These are phyloP conservation scores for Crithidia fasciculata DNA, from an alignment of 208 protist genomes.

Conservation along the genomic window DNA sequence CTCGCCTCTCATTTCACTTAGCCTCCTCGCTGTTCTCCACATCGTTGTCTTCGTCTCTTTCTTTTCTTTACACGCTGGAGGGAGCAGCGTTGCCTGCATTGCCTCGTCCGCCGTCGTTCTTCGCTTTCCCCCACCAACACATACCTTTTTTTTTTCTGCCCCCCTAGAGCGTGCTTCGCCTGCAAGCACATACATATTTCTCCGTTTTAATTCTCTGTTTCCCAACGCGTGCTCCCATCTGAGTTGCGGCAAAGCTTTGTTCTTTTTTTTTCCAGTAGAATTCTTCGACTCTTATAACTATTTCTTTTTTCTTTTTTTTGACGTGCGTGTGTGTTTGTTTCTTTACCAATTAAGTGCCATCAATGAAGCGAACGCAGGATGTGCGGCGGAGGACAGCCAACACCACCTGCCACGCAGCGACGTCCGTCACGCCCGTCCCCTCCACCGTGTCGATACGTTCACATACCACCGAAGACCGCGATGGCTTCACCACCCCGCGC, in stretches of 20 bases:
- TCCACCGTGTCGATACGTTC: not conserved
- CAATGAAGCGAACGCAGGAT: constrained; percentile 15
- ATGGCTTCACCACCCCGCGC: not conserved
- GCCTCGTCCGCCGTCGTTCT: too few relatives aligned
- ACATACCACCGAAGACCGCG: not conserved
- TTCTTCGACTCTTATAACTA: too few relatives aligned
- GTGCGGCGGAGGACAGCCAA: not conserved
- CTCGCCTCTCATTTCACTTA: too few relatives aligned
- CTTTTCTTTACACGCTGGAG: not conserved
- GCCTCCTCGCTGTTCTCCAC: too few relatives aligned
- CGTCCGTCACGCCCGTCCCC: not conserved
- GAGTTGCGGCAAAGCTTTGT: not conserved
- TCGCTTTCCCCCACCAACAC: too few relatives aligned
- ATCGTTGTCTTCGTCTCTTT: not conserved
- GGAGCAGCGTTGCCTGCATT: too few relatives aligned
- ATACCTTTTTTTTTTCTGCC: not conserved
- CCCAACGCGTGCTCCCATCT: not conserved
- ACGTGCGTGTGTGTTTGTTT: not conserved
- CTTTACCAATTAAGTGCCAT: not conserved
- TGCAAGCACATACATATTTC: not conserved
- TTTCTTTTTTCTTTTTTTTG: not conserved
- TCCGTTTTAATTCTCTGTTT: not conserved
- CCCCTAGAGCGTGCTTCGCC: not conserved
- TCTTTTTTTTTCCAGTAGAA: too few relatives aligned
- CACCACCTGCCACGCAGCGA: not conserved